Evolutionary conservation across 441 rosid genomes (phyloP).

Genomic region (Omphalea diandra): DNA sequence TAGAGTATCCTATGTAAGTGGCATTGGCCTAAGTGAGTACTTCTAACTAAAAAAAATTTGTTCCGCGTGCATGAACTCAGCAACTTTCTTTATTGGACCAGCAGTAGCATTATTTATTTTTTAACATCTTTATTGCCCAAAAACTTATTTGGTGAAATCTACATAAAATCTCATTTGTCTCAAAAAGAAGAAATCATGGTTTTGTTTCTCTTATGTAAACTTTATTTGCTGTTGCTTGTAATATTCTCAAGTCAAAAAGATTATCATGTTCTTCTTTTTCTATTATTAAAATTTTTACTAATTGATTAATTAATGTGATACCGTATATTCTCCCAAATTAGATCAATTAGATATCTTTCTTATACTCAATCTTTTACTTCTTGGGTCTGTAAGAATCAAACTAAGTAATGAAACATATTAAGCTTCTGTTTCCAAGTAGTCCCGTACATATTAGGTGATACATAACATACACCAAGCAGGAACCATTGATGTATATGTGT

Average conservation of each 20-base stretch:
- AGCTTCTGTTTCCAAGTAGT: not conserved
- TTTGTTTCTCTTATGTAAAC: not conserved
- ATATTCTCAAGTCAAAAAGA: not conserved
- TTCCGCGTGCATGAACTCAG: not conserved
- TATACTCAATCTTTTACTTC: too few relatives aligned
- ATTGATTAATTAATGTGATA: too few relatives aligned
- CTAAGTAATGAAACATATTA: too few relatives aligned
- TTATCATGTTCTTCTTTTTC: too few relatives aligned
- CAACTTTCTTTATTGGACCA: not conserved
- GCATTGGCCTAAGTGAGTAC: not conserved
- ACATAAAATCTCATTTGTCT: not conserved
- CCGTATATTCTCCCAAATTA: too few relatives aligned
- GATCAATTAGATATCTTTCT: too few relatives aligned
- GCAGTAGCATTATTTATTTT: not conserved
- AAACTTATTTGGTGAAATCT: not conserved
- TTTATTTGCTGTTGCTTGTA: not conserved
- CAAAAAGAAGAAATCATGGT: not conserved
- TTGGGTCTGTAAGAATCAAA: too few relatives aligned
- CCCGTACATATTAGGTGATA: not conserved
- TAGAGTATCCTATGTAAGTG: slow-evolving; percentile 43
- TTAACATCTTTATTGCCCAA: not conserved
- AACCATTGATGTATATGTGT: not conserved
- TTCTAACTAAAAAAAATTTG: too few relatives aligned
- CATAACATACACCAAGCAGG: not conserved
- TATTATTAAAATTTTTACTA: too few relatives aligned